These are phyloP conservation scores for Kwoniella shivajii DNA, from an alignment of 1,284 basidiomycete species.

Conservation along the genomic window DNA sequence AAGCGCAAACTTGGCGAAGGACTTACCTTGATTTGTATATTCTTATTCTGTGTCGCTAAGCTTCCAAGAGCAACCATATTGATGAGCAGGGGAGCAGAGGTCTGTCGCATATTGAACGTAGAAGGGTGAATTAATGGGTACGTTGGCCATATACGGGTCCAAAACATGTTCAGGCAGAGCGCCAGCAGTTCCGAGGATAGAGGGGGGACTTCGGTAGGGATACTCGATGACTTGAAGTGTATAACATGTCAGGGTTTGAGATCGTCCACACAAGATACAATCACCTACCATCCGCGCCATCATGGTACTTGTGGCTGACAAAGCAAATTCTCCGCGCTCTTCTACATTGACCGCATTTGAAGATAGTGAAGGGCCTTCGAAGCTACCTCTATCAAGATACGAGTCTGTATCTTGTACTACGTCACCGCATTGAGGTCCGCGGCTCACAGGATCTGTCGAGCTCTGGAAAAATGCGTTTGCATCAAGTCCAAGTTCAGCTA, in stretches of 20 bases:
- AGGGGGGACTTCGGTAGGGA: not conserved
- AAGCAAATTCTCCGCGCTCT: not conserved
- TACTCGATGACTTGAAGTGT: not conserved
- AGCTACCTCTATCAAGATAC: not conserved
- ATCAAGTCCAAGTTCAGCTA: not conserved
- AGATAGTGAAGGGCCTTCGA: not conserved
- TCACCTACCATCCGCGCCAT: not conserved
- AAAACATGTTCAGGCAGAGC: conserved; percentile 2
- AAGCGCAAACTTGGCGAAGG: too few relatives aligned
- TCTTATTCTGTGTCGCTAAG: not conserved
- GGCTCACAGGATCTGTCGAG: too few relatives aligned
- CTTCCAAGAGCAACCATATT: not conserved
- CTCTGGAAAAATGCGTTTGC: not conserved
- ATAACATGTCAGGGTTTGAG: too few relatives aligned
- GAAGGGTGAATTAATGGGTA: not conserved
- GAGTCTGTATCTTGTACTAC: not conserved
- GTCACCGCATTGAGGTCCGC: too few relatives aligned
- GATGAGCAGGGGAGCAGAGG: not conserved
- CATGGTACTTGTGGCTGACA: not conserved
- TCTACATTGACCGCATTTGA: not conserved
- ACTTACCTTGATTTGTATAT: not conserved
- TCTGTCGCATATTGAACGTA: not conserved
- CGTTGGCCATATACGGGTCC: not conserved
- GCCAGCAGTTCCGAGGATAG: not conserved
- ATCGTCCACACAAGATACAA: too few relatives aligned